These are phyloP conservation scores for Babesia caballi DNA, from an alignment of 169 alveolate genomes.

Conservation along the genomic window DNA sequence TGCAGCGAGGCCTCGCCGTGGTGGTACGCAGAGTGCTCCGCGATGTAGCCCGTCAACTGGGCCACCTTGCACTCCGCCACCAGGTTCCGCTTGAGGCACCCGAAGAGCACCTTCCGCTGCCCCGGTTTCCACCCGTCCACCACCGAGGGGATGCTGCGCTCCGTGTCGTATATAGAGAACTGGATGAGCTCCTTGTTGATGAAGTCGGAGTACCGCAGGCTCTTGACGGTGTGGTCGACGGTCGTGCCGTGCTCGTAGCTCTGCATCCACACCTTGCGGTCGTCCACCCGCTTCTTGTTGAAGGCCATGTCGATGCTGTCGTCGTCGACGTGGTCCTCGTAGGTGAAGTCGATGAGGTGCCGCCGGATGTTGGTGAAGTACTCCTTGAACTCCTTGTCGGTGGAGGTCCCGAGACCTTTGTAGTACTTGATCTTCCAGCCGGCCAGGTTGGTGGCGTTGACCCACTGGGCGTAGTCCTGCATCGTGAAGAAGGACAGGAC, in stretches of 20 bases:
- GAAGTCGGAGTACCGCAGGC: conserved; percentile 90
- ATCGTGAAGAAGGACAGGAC: conserved; percentile 93
- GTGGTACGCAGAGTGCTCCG: conserved; percentile 99
- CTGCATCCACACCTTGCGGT: conserved; percentile 94
- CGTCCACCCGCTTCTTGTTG: conserved; percentile 95
- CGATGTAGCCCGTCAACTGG: conserved; percentile 91
- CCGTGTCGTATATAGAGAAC: conserved; percentile 95
- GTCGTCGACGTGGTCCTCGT: conserved; percentile 87
- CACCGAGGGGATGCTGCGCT: conserved; percentile 95
- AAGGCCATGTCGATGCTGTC: conserved; percentile 98
- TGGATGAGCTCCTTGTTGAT: conserved; percentile 97
- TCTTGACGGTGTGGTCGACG: conserved; percentile 72
- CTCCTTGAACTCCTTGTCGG: conserved; percentile 97
- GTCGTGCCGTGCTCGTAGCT: conserved; percentile 61
- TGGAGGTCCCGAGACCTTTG: conserved; percentile 99
- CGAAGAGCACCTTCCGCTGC: conserved; percentile 96
- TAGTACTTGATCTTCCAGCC: conserved; percentile 98
- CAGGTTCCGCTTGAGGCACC: conserved; percentile 94
- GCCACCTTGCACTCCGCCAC: conserved; percentile 94
- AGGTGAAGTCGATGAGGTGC: conserved; percentile 89
- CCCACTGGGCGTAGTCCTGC: conserved; percentile 96
- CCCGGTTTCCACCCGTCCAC: conserved; percentile 99
- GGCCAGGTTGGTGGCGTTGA: conserved; percentile 79
- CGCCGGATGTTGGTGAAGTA: conserved; percentile 92
- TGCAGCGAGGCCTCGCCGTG: conserved; percentile 98